Conservation (phyloP, 139 green algal genomes). For the Chlamydomonas sp. region DNA sequence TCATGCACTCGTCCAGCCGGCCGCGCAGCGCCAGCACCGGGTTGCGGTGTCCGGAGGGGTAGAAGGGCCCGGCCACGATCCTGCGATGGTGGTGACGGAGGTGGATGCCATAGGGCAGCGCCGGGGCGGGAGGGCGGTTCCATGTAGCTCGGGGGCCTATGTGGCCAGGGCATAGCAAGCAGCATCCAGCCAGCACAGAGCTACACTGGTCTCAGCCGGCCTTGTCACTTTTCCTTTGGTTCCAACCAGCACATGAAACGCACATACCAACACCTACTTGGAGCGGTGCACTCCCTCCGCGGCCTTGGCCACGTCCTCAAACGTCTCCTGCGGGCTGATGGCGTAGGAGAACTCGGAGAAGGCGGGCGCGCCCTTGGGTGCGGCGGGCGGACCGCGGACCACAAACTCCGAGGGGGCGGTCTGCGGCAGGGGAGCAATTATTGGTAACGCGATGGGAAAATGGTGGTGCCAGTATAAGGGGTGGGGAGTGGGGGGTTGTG, state of each 20-base stretch:
- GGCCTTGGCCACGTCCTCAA: neutral
- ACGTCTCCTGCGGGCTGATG: slow-evolving; percentile 6
- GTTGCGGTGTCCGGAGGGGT: slow-evolving; percentile 1
- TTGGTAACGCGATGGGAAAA: too few species aligned
- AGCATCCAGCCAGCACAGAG: neutral
- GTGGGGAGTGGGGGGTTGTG: too few species aligned
- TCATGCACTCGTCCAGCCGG: slow-evolving; percentile 53
- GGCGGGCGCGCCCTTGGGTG: slow-evolving; percentile 33
- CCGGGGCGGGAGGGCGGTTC: too few species aligned
- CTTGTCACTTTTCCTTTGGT: too few species aligned
- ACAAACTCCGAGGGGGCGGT: slow-evolving; percentile 42
- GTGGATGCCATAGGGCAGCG: too few species aligned
- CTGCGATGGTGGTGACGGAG: neutral
- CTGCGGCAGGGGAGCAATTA: neutral
- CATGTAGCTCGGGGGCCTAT: too few species aligned
- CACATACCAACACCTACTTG: neutral
- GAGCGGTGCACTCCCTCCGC: neutral
- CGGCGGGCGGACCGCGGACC: slow-evolving; percentile 31
- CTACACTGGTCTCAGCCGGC: too few species aligned
- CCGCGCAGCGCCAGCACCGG: slow-evolving; percentile 12
- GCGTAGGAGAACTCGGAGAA: slow-evolving; percentile 52
- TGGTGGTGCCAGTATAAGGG: too few species aligned
- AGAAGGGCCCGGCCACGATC: slow-evolving; percentile 42
- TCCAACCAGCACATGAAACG: too few species aligned
- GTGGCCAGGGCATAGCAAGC: neutral